These are phyloP conservation scores for Suhomyces taliae DNA, from an alignment of 1,139 yeast genomes.

Conservation along the genomic window DNA sequence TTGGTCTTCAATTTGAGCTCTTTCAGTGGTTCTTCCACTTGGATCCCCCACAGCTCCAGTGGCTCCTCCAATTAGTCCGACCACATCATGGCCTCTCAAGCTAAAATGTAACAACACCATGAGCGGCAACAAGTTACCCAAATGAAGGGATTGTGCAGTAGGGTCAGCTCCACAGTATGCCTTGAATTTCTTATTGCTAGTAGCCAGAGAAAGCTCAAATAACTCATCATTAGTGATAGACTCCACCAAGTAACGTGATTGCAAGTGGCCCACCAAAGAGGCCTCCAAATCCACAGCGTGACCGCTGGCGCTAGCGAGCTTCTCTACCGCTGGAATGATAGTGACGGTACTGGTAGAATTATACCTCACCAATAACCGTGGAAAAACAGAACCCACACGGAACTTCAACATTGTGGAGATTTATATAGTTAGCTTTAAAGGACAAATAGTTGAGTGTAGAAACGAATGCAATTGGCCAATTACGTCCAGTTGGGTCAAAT, in stretches of 20 bases:
- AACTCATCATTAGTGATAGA: conserved; percentile 50
- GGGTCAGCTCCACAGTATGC: conserved; percentile 97
- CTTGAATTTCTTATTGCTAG: conserved; percentile 42
- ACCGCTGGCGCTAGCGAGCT: conserved; percentile 25
- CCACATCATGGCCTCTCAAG: conserved; percentile 78
- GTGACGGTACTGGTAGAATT: conserved; percentile 22
- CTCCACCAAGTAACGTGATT: conserved; percentile 49
- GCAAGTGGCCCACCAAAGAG: conserved; percentile 47
- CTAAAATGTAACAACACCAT: conserved; percentile 82
- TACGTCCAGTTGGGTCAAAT: too few relatives aligned
- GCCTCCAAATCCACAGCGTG: conserved; percentile 32
- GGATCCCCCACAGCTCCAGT: conserved; percentile 98
- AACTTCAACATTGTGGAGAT: background rate
- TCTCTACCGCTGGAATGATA: conserved; percentile 39
- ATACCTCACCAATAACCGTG: conserved; percentile 1
- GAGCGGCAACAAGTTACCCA: conserved; percentile 87
- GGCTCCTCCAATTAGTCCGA: conserved; percentile 94
- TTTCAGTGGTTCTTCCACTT: conserved; percentile 81
- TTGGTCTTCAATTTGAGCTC: conserved; percentile 54
- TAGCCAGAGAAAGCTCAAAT: conserved; percentile 34
- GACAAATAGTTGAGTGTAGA: too few relatives aligned
- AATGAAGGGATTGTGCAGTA: conserved; percentile 82
- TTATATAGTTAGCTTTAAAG: too few relatives aligned
- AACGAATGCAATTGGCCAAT: too few relatives aligned
- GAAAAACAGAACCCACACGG: background rate